Evolutionary conservation across 2,329 filamentous ascomycete species (phyloP).

Genomic region (Hypocreales sp.): DNA sequence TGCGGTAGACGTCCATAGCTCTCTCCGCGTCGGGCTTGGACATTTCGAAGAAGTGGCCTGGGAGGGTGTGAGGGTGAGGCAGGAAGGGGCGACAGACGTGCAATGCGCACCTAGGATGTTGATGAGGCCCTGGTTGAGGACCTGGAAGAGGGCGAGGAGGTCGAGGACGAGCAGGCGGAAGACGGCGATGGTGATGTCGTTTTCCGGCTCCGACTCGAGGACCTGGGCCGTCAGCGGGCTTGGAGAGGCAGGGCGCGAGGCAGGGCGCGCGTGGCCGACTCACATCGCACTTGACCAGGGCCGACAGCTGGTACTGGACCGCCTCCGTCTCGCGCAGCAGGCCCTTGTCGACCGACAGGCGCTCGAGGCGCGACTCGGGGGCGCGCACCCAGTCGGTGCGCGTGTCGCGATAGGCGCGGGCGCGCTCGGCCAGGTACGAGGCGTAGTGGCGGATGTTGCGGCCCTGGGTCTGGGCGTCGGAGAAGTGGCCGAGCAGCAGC

Average conservation of each 20-base stretch:
- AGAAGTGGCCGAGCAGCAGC: constrained; percentile 79
- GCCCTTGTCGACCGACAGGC: constrained; percentile 79
- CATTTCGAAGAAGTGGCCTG: constrained; percentile 97
- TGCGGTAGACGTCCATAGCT: constrained; percentile 82
- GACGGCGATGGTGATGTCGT: constrained; percentile 90
- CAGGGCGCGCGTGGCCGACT: constrained; percentile 16
- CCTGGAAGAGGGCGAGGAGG: constrained; percentile 77
- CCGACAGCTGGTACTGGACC: constrained; percentile 76
- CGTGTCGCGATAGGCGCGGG: constrained; percentile 67
- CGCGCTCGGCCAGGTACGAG: constrained; percentile 70
- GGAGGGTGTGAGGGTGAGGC: constrained; percentile 9
- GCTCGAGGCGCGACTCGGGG: constrained; percentile 71
- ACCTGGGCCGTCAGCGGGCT: constrained; percentile 52
- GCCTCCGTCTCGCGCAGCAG: constrained; percentile 80
- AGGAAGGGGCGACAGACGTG: constrained; percentile 3
- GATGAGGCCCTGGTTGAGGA: constrained; percentile 93
- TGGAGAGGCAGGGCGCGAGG: background rate
- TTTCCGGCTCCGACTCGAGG: constrained; percentile 76
- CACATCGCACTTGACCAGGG: constrained; percentile 80
- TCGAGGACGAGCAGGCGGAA: constrained; percentile 87
- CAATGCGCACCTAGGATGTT: constrained; percentile 81
- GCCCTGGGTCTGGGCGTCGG: constrained; percentile 89
- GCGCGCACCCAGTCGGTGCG: constrained; percentile 80
- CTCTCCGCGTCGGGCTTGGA: constrained; percentile 86
- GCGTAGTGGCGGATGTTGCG: constrained; percentile 88